Evolutionary conservation across 1,284 basidiomycete genomes (phyloP), one percentile per base, ranked within the genome.

Genomic region (Fomitopsis schrenkii): DNA sequence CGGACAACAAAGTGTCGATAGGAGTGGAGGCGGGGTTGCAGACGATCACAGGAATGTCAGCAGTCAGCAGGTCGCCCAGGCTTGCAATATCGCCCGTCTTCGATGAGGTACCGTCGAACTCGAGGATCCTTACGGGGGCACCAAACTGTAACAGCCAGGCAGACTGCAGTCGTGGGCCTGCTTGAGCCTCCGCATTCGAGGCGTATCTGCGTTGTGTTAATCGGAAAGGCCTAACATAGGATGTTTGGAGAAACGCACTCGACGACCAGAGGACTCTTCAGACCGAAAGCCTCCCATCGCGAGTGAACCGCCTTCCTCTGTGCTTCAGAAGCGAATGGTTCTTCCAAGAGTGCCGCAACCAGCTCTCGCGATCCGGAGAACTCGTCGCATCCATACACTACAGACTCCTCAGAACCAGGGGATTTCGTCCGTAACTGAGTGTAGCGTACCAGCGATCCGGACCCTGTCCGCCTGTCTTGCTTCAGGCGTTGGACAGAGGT

Each of bases 301-400:
- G 76, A 70, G 57, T 77, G 78, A 55, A 86, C 67, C 17, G 66
- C 67, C 48, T 62, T 53, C 50, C 75, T 78, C 61, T 81, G 77
- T 15, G 71, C 67, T 60, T 84, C 80, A 12, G 83, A 82, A 2
- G 78, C 77, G 63, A 91, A 81, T 10, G 88, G 88, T 59, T 90
- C 84, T 56, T 86, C 81, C n/a, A 91, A 74, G 19, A 91, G 74
- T 3, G 87, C 86, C 4, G 83, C 82, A n/a, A 91, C 80, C 2
- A 91, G 72, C 44, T 86, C 81, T 53, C 75, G 72, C 8, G 83
- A 77, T 44, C 76, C 76, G 17, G 85, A 78, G 70, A 74, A 79
- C 64, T 81, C 72, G 69, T 86, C 83, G 56, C 80, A 68, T 8
- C 82, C 81, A 66, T 79, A 83, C 5, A 90, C 88, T 88, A 62